phyloP scores from a whole-genome alignment of 768 basidiomycete species.

The Peribolospora kevripleyi region DNA sequence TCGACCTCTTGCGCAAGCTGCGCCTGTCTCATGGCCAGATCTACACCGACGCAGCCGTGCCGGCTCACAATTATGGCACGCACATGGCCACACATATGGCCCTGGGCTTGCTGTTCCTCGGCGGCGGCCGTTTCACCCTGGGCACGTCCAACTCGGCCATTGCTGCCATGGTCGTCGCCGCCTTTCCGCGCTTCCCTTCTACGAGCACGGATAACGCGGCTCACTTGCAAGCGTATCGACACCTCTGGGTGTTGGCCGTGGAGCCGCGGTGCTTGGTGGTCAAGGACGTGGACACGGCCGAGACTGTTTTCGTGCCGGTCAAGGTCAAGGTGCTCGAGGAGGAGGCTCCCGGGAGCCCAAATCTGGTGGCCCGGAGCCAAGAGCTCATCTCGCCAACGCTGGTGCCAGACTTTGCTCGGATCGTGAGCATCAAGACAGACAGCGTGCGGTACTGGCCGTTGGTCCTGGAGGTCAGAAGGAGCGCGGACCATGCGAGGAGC shows the following conservation, averaged over 20 bases:
- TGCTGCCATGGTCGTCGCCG: constrained; percentile 65
- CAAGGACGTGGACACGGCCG: constrained; percentile 69
- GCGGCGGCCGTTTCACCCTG: constrained; percentile 71
- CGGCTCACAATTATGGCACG: constrained; percentile 36
- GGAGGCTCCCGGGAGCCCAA: constrained; percentile 14
- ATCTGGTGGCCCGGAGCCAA: constrained; percentile 27
- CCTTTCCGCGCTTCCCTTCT: constrained; percentile 70
- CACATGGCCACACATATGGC: constrained; percentile 79
- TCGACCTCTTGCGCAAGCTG: constrained; percentile 62
- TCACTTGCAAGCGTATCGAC: constrained; percentile 75
- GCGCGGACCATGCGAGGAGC: constrained; percentile 39
- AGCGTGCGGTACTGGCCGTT: constrained; percentile 92
- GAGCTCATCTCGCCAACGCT: constrained; percentile 79
- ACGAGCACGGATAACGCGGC: constrained; percentile 64
- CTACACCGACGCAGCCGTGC: constrained; percentile 20
- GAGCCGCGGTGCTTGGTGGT: constrained; percentile 83
- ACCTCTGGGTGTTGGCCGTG: constrained; percentile 85
- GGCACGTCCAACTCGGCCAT: constrained; percentile 81
- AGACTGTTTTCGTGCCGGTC: constrained; percentile 77
- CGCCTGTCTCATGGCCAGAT: constrained; percentile 76
- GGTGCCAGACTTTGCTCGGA: constrained; percentile 60
- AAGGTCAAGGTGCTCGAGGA: constrained; percentile 58
- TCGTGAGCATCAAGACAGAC: constrained; percentile 63
- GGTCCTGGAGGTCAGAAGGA: constrained; percentile 47
- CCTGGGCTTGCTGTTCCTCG: constrained; percentile 74